These are phyloP conservation scores for Ustilago crameri DNA, from an alignment of 1,284 basidiomycete species.

Conservation along the genomic window DNA sequence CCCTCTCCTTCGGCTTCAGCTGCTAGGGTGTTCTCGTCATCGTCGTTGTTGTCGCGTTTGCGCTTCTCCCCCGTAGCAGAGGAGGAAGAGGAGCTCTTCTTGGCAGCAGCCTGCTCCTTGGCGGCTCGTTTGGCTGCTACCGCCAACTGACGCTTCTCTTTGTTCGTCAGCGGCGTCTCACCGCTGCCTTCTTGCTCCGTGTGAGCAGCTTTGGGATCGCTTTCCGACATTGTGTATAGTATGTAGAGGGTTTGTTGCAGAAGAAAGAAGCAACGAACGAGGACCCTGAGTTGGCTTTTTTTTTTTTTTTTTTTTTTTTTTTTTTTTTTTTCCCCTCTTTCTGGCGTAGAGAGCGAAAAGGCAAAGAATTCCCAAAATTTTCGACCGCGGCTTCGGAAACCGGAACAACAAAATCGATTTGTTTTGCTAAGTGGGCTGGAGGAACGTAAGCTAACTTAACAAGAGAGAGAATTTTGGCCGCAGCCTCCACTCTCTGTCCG, in stretches of 20 bases:
- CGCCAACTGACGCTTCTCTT: conserved; percentile 53
- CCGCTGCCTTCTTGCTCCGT: not conserved
- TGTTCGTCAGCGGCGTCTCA: conserved; percentile 53
- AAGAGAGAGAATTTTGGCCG: too few relatives aligned
- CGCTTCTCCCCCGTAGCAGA: conserved; percentile 38
- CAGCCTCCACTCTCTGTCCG: too few relatives aligned
- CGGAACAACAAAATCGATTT: not conserved
- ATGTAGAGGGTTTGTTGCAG: not conserved
- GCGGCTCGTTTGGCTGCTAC: conserved; percentile 45
- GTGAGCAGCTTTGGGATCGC: not conserved
- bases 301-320: too few relatives aligned
- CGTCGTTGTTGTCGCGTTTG: conserved; percentile 76
- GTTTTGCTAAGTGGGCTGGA: not conserved
- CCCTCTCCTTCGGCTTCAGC: conserved; percentile 20
- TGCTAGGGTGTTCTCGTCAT: conserved; percentile 75
- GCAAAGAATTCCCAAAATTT: not conserved
- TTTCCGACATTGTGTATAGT: conserved; percentile 8
- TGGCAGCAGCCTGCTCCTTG: conserved; percentile 29
- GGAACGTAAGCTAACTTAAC: too few relatives aligned
- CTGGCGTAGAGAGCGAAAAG: not conserved
- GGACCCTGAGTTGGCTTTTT: not conserved
- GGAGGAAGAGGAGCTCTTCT: not conserved
- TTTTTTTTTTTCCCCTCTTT: too few relatives aligned
- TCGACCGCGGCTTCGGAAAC: not conserved
- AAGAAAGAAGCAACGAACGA: not conserved